Evolutionary conservation across 805 yeast species (phyloP), one percentile per base, ranked within the genome.

Genomic region (Dipodascus geniculatus): DNA sequence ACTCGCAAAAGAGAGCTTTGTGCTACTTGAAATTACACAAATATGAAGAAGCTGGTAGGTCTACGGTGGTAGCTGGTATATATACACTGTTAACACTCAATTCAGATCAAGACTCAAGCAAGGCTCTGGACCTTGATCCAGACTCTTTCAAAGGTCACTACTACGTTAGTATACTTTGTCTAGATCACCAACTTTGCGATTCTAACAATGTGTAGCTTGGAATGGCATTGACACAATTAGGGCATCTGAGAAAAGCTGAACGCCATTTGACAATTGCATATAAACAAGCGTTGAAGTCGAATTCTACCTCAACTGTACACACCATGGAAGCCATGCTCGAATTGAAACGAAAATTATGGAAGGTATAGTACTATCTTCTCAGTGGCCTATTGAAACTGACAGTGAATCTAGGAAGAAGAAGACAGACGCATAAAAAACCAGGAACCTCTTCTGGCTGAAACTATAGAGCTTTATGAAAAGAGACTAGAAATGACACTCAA

Each of bases 191-290:
- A 8, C 20, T 11, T 16, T 23, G 24, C n/a, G 23, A 23, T 42
- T 23, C 19, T 23, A 35, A 50, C 33, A 6, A 6, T 6, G 33
- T 28, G 6, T 28, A 61, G 58, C 54, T 58, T 31, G 70, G 65
- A 20, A 57, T 62, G 23, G 66, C 64, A 1, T 56, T 61, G 48
- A 51, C 56, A 8, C 63, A 57, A 20, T 55, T 63, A n/a, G 60
- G 54, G 19, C 54, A 65, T n/a, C 61, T 67, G 1, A 58, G 55
- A 23, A 59, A 58, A 49, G 67, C 68, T 1, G 58, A 62, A 28
- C 49, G 53, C 3, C 57, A 64, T 28, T 51, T 63, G 48, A 53
- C 52, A 28, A 55, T 51, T n/a, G 70, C 69, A 1, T 66, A 67
- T 52, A 59, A 57, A 2, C 42, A 60, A 22, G 65, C 70, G 1